Evolutionary conservation across 2,329 filamentous ascomycete genomes (phyloP), one percentile per base, ranked within the genome.

Genomic region (Penicillium psychrosexuale): DNA sequence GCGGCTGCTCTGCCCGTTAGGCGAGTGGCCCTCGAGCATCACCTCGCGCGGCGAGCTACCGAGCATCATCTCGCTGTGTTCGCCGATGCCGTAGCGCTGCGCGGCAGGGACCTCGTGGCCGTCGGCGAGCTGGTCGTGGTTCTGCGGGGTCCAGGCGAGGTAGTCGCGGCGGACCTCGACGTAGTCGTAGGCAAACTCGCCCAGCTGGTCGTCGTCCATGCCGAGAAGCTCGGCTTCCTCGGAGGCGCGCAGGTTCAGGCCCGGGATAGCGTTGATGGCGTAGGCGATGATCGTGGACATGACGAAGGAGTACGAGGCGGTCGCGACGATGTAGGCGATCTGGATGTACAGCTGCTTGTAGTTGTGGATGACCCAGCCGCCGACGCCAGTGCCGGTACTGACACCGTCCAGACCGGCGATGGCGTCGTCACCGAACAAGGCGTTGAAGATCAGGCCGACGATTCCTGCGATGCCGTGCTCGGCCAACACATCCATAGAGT

Each of bases 401-500:
- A 81, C 80, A 55, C 89, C 89, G 69, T 92, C 89, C 34, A 93
- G 85, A 51, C 81, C 80, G 49, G 89, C 85, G 62, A 92, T 88
- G 74, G 88, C 86, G 68, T 87, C 82, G 60, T 88, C 85, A 63
- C 84, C 89, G 69, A 93, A 91, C 60, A 93, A 76, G 60, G 86
- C 89, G 53, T 90, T 93, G 74, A 90, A 80, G 56, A 91, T 74
- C 66, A 95, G 89, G 47, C 91, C 91, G 55, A 88, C 81, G 61
- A 94, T 90, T 62, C 91, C 91, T 46, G 91, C 90, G 60, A 95
- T 78, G 67, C 84, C 90, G 82, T 96, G 91, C 75, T 94, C 90
- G 63, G 91, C 91, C 75, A 96, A 94, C 67, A 96, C 86, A 78
- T 96, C 91, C 75, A 96, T 89, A 6, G 89, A 87, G 70, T 96